A percentile compares a stretch with the other conserved stretches of the same genome.
These are phyloP conservation scores for Lodderomyces metapsilosis DNA, from an alignment of 1,139 yeast species.

Conservation along the genomic window DNA sequence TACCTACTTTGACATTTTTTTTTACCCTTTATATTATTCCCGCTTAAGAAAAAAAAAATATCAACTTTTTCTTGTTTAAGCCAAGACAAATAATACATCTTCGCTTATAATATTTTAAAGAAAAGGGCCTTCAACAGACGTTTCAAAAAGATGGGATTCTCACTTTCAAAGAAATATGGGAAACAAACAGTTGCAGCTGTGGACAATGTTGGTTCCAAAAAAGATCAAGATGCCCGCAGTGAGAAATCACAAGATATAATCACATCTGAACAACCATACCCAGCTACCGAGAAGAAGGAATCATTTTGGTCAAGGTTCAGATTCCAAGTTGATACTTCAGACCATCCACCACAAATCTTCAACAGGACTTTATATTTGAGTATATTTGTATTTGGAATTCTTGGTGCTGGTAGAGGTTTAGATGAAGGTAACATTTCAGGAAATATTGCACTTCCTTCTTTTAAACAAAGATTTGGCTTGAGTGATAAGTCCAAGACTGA, in stretches of 20 bases:
- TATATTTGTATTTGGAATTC: constrained; percentile 52
- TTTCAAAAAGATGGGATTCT: not conserved
- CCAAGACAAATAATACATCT: too few species aligned
- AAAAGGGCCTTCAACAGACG: too few species aligned
- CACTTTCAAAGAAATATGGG: not conserved
- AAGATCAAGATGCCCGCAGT: not conserved
- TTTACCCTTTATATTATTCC: too few species aligned
- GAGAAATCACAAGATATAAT: constrained; percentile 1
- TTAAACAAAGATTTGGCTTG: constrained; percentile 46
- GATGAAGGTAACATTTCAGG: constrained; percentile 49
- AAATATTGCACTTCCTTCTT: constrained; percentile 24
- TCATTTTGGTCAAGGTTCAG: not conserved
- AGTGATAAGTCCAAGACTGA: constrained; percentile 34
- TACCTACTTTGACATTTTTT: too few species aligned
- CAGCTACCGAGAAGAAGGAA: not conserved
- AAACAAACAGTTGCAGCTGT: not conserved
- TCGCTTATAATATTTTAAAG: too few species aligned
- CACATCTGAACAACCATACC: not conserved
- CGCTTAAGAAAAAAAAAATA: too few species aligned
- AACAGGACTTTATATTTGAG: constrained; percentile 46
- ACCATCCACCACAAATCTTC: constrained; percentile 50
- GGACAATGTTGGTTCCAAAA: not conserved
- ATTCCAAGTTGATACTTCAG: constrained; percentile 18
- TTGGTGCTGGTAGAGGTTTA: constrained; percentile 60
- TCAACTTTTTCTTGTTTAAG: too few species aligned